Percentiles rank a stretch among this genome's conserved stretches.
Conservation (phyloP, 2,329 filamentous ascomycete species). For the Beauveria sp. region DNA sequence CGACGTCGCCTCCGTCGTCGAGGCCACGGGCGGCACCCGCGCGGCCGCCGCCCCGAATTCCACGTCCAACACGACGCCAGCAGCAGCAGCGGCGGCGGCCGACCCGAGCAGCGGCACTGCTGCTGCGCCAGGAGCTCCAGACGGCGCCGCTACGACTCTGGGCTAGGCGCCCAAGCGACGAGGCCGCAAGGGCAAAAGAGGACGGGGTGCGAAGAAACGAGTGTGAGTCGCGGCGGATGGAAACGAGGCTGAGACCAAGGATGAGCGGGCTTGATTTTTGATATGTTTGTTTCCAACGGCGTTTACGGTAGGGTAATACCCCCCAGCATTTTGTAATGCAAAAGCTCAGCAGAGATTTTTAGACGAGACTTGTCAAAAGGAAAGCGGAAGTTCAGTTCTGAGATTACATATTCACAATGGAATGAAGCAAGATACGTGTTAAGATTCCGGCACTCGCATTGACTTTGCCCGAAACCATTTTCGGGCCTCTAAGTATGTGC, state of each 20-base stretch:
- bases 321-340: not conserved
- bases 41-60: not conserved
- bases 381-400: not conserved
- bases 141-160: not conserved
- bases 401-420: no score
- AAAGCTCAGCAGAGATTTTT: not conserved
- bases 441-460: not conserved
- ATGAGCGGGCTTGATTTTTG: not conserved
- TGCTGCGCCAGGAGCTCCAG: not conserved
- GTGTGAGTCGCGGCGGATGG: not conserved
- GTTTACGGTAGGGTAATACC: not conserved
- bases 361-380: not conserved
- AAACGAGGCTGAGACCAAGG: not conserved
- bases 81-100: not conserved
- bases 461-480: not conserved
- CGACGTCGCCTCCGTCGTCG: slow-evolving; percentile 44
- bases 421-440: not conserved
- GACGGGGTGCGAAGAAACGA: not conserved
- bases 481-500: not conserved
- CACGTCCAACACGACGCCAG: not conserved
- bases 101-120: not conserved
- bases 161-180: not conserved
- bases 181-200: not conserved
- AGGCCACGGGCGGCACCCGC: slow-evolving; percentile 32
- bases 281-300: not conserved